Evolutionary conservation across 2,329 filamentous ascomycete genomes (phyloP).

Genomic region (Fusarium tuaranense): DNA sequence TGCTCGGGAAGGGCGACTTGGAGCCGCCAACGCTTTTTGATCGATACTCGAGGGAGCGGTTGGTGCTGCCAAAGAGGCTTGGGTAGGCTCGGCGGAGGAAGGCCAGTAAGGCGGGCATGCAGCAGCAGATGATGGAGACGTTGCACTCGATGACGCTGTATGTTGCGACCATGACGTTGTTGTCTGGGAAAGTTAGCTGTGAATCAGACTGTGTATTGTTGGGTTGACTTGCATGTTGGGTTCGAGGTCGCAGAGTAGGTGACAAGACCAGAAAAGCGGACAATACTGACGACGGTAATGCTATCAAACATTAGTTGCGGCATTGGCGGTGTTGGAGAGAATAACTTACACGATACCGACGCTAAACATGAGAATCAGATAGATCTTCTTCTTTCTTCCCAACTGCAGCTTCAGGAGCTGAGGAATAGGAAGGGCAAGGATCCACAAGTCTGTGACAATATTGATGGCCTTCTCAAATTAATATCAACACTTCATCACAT

Average conservation of each 20-base stretch:
- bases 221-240: neutral
- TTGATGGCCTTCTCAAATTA: neutral
- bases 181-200: neutral
- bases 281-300: neutral
- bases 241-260: neutral
- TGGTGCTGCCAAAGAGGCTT: slow-evolving; percentile 1
- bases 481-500: neutral
- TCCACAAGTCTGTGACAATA: neutral
- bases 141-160: slow-evolving; percentile 10
- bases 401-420: neutral
- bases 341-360: neutral
- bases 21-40: neutral
- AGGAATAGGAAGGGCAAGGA: neutral
- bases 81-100: slow-evolving; percentile 1
- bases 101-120: neutral
- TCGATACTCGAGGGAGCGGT: neutral
- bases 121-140: slow-evolving; percentile 5
- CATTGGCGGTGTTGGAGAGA: neutral
- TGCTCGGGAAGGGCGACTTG: neutral
- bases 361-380: neutral
- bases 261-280: slow-evolving; percentile 5
- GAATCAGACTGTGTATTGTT: rapidly evolving
- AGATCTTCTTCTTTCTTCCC: neutral
- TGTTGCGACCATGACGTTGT: slow-evolving; percentile 7
- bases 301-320: neutral